Percentiles rank a stretch among this genome's conserved stretches.
These are phyloP conservation scores for Fusarium oxysporum DNA, from an alignment of 2,329 filamentous ascomycete species.

Conservation along the genomic window DNA sequence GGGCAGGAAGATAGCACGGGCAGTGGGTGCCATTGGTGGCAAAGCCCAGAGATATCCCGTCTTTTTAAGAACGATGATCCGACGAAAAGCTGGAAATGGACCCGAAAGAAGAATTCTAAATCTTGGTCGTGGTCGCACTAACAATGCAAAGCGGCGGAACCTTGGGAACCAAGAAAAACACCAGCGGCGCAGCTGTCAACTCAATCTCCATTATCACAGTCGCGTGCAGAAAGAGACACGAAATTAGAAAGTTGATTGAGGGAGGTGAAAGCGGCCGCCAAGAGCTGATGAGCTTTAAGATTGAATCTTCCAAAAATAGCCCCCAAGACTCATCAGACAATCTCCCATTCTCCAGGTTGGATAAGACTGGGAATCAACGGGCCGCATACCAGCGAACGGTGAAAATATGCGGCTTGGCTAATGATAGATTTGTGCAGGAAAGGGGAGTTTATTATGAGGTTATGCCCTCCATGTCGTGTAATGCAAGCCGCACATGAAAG, in stretches of 20 bases:
- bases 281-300: slow-evolving; percentile 32
- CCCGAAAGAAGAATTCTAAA: background rate
- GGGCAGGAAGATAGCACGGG: slow-evolving; percentile 14
- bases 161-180: background rate
- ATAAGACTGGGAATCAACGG: slow-evolving; percentile 19
- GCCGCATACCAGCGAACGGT: slow-evolving; percentile 29
- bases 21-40: slow-evolving; percentile 18
- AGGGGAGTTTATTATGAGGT: background rate
- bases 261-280: slow-evolving; percentile 12
- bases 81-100: background rate
- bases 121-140: slow-evolving; percentile 20
- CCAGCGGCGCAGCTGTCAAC: background rate
- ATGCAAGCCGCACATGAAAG: background rate
- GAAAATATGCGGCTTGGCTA: slow-evolving; percentile 7
- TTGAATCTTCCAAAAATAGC: slow-evolving; percentile 39
- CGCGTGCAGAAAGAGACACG: background rate
- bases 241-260: background rate
- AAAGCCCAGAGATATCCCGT: slow-evolving; percentile 22
- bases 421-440: slow-evolving; percentile 12
- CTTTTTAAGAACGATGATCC: slow-evolving; percentile 2
- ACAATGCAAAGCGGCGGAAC: slow-evolving; percentile 6
- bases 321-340: slow-evolving; percentile 25
- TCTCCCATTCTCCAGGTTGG: slow-evolving; percentile 24
- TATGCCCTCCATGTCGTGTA: background rate
- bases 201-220: slow-evolving; percentile 1